Evolutionary conservation across 768 basidiomycete genomes (phyloP), one percentile per base, ranked within the genome.

Genomic region (Pleurotus salmoneostramineus): DNA sequence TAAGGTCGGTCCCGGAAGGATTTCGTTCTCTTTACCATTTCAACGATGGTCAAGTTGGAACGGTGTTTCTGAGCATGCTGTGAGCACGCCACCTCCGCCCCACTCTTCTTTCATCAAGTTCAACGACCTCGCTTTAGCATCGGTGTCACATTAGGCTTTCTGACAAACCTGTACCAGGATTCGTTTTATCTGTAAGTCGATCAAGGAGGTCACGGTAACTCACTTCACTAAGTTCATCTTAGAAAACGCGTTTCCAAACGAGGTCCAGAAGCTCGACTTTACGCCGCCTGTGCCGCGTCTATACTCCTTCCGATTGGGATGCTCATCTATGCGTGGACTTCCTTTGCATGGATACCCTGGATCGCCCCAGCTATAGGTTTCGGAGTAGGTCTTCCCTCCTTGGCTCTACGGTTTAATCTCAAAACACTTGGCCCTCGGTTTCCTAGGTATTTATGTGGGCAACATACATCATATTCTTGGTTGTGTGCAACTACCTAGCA

Each of bases 301-400:
- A 44, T 87, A 43, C 63, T 83, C 10, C 72, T 86, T 47, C 86
- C 87, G 0, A 60, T 68, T 0, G 81, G 80, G n/a, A 84, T 88
- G 79, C 81, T 89, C 69, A 82, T 90, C 32, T 92, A 85, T 62
- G 88, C 85, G 0, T 90, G 87, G 83, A 83, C 85, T 3, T 80
- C 83, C 10, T 81, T 74, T 59, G 57, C 77, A 0, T 63, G 61
- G 11, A 74, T 89, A 2, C 79, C 77, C 56, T 91, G 89, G 89
- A 81, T 87, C 40, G 82, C 71, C 0, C 75, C 81, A 21, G 75
- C 75, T 17, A 77, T 88, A 32, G 88, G 81, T 2, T 77, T 88
- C 12, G 67, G 64, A 6, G 74, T 74, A 65, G 6, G 72, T 61
- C n/a, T 43, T 59, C 33, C 40, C 36, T 10, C 12, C 21, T 40